Conservation (phyloP, 345 rosid species). For the Lenwebbia sp. region DNA sequence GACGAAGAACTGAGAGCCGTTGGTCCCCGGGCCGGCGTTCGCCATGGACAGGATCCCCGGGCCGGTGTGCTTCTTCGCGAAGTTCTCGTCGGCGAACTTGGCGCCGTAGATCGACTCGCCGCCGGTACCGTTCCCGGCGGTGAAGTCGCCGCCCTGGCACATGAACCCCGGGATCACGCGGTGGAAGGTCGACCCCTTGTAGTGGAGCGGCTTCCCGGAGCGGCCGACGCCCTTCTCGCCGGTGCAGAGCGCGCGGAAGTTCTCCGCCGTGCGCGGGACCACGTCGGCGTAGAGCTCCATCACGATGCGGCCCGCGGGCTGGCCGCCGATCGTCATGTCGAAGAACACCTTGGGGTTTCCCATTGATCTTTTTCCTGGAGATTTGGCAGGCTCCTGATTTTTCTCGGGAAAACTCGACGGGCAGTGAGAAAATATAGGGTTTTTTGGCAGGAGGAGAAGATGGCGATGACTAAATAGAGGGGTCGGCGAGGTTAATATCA, state of each 20-base stretch:
- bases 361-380: background rate
- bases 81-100: constrained; percentile 40
- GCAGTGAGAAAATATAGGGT: background rate
- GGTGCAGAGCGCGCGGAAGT: constrained; percentile 41
- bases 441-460: background rate
- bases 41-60: constrained; percentile 37
- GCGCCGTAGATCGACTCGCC: constrained; percentile 37
- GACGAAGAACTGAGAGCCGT: constrained; percentile 33
- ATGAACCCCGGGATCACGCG: constrained; percentile 39
- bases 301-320: constrained; percentile 22
- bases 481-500: background rate
- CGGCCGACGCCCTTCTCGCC: constrained; percentile 31
- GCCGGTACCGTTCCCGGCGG: constrained; percentile 37
- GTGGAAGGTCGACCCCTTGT: constrained; percentile 35
- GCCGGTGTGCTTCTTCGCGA: constrained; percentile 31
- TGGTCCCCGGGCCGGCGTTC: constrained; percentile 29
- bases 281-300: constrained; percentile 32
- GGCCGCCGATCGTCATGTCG: constrained; percentile 22
- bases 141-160: constrained; percentile 51
- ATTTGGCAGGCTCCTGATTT: background rate
- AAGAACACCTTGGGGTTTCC: constrained; percentile 25
- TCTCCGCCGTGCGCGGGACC: constrained; percentile 34
- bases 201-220: constrained; percentile 37
- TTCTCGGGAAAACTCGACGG: background rate
- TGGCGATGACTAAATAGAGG: background rate